These are phyloP conservation scores for Oryza meyeriana DNA, from an alignment of 176 grass and related monocot species.

Conservation along the genomic window DNA sequence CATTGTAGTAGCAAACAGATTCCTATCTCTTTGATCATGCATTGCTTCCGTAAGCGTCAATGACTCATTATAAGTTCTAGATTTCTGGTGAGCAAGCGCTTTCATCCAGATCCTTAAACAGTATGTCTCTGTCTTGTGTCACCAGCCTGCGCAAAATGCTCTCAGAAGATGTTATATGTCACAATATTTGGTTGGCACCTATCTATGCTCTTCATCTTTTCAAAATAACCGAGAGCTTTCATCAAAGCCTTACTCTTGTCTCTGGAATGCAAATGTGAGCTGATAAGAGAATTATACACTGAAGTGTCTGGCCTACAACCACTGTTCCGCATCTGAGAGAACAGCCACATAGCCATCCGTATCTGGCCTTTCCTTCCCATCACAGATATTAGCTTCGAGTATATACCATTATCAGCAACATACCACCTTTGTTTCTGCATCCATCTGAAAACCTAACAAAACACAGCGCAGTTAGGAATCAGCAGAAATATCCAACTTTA, in stretches of 20 bases:
- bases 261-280: slow-evolving; percentile 74
- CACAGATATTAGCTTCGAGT: slow-evolving; percentile 89
- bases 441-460: slow-evolving; percentile 92
- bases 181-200: slow-evolving; percentile 80
- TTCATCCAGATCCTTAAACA: slow-evolving; percentile 91
- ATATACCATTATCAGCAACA: slow-evolving; percentile 88
- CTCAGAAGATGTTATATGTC: slow-evolving; percentile 95
- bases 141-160: slow-evolving; percentile 82
- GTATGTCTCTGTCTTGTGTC: slow-evolving; percentile 57
- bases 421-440: slow-evolving; percentile 98
- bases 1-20: slow-evolving; percentile 67
- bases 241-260: slow-evolving; percentile 77
- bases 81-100: slow-evolving; percentile 67
- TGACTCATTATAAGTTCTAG: slow-evolving; percentile 76
- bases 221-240: slow-evolving; percentile 85
- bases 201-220: slow-evolving; percentile 92
- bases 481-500: background rate
- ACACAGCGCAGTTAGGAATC: background rate
- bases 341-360: slow-evolving; percentile 97
- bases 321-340: slow-evolving; percentile 92
- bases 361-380: slow-evolving; percentile 94
- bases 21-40: slow-evolving; percentile 98
- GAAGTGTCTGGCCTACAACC: slow-evolving; percentile 78
- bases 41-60: slow-evolving; percentile 85
- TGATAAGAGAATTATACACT: slow-evolving; percentile 86